Conservation (phyloP, 176 grass and related monocot genomes). For the Aegilops umbellulata region DNA sequence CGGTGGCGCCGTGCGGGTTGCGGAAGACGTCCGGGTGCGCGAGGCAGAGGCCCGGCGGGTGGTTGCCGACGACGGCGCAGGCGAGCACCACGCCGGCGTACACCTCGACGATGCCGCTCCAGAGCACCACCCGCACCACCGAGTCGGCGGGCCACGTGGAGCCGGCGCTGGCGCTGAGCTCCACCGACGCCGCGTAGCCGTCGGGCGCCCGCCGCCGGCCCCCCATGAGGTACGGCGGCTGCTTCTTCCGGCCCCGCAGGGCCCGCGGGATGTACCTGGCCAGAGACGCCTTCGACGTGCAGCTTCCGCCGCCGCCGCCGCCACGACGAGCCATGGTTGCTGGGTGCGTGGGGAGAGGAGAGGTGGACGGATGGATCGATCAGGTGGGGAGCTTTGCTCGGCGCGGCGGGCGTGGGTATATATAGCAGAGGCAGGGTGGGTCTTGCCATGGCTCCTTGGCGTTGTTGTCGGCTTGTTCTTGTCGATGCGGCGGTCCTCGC, state of each 20-base stretch:
- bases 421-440: neutral
- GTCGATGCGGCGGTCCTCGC: neutral
- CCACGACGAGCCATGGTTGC: neutral
- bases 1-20: constrained; percentile 45
- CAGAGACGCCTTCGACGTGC: neutral
- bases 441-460: neutral
- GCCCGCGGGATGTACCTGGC: constrained; percentile 20
- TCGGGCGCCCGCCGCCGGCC: neutral
- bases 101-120: constrained; percentile 46
- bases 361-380: no score
- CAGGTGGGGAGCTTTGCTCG: neutral
- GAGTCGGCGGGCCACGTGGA: neutral
- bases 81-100: constrained; percentile 51
- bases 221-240: neutral
- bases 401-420: neutral
- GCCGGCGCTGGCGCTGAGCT: neutral
- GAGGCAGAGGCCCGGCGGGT: constrained; percentile 57
- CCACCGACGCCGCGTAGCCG: neutral
- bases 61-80: constrained; percentile 42
- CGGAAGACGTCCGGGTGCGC: constrained; percentile 57
- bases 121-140: constrained; percentile 54
- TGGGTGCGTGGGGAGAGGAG: no score
- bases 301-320: neutral
- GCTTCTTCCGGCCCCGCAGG: neutral
- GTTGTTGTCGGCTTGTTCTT: neutral